Base-by-base conservation (phyloP, 2,329 filamentous ascomycete genomes). In the Myriangium duriaei region DNA sequence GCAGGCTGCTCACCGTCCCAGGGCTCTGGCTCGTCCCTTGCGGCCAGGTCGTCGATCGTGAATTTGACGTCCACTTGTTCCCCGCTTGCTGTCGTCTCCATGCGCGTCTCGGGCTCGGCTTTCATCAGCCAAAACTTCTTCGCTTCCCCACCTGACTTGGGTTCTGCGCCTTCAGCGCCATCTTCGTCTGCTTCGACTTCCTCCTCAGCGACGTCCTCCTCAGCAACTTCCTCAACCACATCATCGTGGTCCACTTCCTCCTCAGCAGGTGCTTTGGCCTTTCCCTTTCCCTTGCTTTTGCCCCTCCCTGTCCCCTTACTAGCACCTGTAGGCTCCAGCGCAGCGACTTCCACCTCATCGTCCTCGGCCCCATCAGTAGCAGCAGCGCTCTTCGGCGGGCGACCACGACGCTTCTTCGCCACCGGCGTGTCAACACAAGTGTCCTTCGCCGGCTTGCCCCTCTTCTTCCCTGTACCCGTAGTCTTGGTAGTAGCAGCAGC, bases 51-150 rank as follows among this genome's bases (percentile, higher is more conserved):
- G 51, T 96, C 86, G 51, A 98, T 95, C 1, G 86, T 92, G 61
- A 96, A 98, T 48, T 76, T 81, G 32, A 95, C 84, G 54, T 96
- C 87, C 35, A 82, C 67, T 1, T 84, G 83, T 37, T 86, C 88
- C 1, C 86, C 88, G 39, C 86, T 88, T 14, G 46, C 42, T 12
- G 51, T 39, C 11, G 41, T 48, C 56, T 93, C 85, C 11, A 86
- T 63, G 4, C 91, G 79, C 3, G 85, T 76, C 50, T 93, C 82
- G 0, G 91, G 88, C 61, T 98, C 66, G 29, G 66, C 64, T 49
- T 69, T 69, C 53, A 69, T 58, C 4, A 69, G 58, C 65, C 66
- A 69, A 49, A 57, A 67, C 13, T 50, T 45, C 36, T 44, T 47
- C 28, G 45, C 51, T 17, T 32, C 35, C 18, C 28, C 31, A n/a